Evolutionary conservation across 441 rosid species (phyloP).

Genomic region (Flueggea neowawraea): DNA sequence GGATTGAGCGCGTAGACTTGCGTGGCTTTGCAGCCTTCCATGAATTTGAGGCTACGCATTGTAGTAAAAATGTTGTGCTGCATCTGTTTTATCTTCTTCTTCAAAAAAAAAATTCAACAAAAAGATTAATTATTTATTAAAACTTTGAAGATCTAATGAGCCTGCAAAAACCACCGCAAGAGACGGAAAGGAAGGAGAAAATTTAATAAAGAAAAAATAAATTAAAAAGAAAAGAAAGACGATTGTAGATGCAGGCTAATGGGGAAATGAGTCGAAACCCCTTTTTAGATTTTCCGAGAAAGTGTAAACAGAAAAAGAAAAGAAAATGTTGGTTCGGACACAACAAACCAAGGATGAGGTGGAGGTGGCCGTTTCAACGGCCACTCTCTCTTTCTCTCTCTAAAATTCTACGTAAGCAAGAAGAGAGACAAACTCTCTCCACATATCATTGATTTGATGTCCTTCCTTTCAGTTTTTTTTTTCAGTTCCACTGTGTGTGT

Average conservation of each 20-base stretch:
- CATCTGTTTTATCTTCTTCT: conserved; percentile 32
- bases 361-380: too few relatives aligned
- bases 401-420: too few relatives aligned
- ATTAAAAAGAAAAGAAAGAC: conserved; percentile 2
- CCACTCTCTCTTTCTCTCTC: too few relatives aligned
- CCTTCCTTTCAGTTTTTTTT: too few relatives aligned
- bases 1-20: conserved; percentile 68
- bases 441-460: too few relatives aligned
- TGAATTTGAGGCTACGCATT: conserved; percentile 80
- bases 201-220: conserved; percentile 38
- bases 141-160: conserved; percentile 12
- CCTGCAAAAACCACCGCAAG: conserved; percentile 16
- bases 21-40: conserved; percentile 78
- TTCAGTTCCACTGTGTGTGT: too few relatives aligned
- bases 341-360: too few relatives aligned
- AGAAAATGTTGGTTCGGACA: too few relatives aligned
- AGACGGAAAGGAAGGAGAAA: neutral
- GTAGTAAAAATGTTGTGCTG: conserved; percentile 70
- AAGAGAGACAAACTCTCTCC: too few relatives aligned
- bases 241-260: conserved; percentile 34
- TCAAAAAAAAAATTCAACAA: conserved; percentile 8
- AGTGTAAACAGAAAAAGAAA: neutral
- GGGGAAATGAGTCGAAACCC: neutral
- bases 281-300: conserved; percentile 9
- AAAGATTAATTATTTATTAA: neutral